Evolutionary conservation across 371 early-diverging fungal species (phyloP).

Genomic region (Mycotypha africana): DNA sequence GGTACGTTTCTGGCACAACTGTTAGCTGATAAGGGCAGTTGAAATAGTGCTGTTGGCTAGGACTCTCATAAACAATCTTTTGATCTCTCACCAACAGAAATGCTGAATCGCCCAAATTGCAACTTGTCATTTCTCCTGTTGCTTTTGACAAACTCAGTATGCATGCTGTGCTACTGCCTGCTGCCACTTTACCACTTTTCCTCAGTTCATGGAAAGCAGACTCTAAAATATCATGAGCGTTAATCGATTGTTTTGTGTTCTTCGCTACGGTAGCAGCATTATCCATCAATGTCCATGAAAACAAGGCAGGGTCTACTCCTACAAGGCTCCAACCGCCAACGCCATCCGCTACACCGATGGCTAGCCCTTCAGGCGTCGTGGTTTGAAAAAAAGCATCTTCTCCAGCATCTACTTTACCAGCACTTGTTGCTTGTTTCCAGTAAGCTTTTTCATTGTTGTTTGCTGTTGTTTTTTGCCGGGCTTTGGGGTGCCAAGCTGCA

Average conservation of each 20-base stretch:
- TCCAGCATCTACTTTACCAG: slow-evolving; percentile 66
- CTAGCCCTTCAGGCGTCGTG: slow-evolving; percentile 50
- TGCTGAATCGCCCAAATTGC: slow-evolving; percentile 64
- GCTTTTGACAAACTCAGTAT: slow-evolving; percentile 56
- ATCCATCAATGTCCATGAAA: slow-evolving; percentile 69
- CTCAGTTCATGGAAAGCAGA: slow-evolving; percentile 53
- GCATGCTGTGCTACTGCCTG: slow-evolving; percentile 68
- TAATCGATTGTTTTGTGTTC: slow-evolving; percentile 29
- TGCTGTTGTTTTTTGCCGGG: slow-evolving; percentile 15
- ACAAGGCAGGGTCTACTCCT: slow-evolving; percentile 52
- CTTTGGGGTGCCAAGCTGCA: slow-evolving; percentile 50
- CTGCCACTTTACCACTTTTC: slow-evolving; percentile 53
- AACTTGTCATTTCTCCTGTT: slow-evolving; percentile 57
- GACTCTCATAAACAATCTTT: slow-evolving; percentile 57
- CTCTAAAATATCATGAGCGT: slow-evolving; percentile 57
- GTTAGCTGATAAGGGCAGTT: slow-evolving; percentile 72
- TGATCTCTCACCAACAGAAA: slow-evolving; percentile 58
- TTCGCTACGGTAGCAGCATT: slow-evolving; percentile 60
- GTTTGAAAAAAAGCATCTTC: slow-evolving; percentile 70
- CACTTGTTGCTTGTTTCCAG: slow-evolving; percentile 35
- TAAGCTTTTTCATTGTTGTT: slow-evolving; percentile 24
- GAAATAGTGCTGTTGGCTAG: slow-evolving; percentile 67
- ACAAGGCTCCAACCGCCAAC: slow-evolving; percentile 69
- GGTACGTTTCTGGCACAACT: slow-evolving; percentile 53
- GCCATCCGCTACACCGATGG: slow-evolving; percentile 65